A percentile compares a stretch with the other conserved stretches of the same genome.
Evolutionary conservation across 208 protist species (phyloP).

Genomic region (Leishmania lainsoni): DNA sequence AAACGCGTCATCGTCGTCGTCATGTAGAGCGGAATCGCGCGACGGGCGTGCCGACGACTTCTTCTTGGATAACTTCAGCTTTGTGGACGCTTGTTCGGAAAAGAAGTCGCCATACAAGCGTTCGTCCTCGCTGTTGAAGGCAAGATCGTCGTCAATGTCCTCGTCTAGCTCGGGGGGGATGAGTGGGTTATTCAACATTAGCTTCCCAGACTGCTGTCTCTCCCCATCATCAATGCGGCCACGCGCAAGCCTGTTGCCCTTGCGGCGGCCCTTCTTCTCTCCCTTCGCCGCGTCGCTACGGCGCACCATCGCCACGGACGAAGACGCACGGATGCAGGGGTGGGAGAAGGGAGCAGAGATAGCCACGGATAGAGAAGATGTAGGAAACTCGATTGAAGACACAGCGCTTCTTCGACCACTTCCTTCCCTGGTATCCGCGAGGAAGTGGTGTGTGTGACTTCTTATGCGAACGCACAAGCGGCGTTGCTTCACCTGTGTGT

Average conservation of each 20-base stretch:
- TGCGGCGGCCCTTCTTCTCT: conserved; percentile 14
- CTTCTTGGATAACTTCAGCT: conserved; percentile 37
- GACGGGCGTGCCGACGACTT: conserved; percentile 11
- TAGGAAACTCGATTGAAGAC: neutral
- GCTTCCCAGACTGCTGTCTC: conserved; percentile 59
- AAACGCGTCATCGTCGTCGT: conserved; percentile 48
- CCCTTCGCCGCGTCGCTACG: conserved; percentile 13
- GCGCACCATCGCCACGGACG: conserved; percentile 9
- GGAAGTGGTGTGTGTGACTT: neutral
- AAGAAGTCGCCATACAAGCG: conserved; percentile 89
- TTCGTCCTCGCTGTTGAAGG: conserved; percentile 92
- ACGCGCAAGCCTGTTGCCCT: conserved; percentile 4
- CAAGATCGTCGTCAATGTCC: conserved; percentile 91
- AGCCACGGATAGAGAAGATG: neutral
- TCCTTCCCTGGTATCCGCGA: neutral
- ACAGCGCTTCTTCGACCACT: neutral
- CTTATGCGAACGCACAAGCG: neutral
- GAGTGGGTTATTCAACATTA: conserved; percentile 82
- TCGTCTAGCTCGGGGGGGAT: conserved; percentile 88
- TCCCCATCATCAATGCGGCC: conserved; percentile 27
- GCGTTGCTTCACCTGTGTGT: neutral
- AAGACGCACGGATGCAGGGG: neutral
- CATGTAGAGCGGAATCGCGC: neutral
- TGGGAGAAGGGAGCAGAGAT: neutral
- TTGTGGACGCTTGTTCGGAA: conserved; percentile 20